Evolutionary conservation across 2,329 filamentous ascomycete species (phyloP).

Genomic region (Trichoderma sp.): DNA sequence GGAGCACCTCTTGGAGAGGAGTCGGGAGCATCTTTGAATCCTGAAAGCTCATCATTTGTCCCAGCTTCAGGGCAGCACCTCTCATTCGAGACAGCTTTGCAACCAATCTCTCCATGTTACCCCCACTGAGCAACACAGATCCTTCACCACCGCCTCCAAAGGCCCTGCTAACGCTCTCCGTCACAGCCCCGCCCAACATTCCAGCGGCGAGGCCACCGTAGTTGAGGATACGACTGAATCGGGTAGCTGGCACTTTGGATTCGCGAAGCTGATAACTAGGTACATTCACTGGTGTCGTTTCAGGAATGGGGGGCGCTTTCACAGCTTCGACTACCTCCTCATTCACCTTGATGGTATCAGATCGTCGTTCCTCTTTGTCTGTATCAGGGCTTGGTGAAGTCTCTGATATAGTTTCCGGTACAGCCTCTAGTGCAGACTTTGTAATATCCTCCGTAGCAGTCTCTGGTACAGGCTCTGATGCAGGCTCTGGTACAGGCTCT

Average conservation of each 20-base stretch:
- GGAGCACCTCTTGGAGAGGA: slow-evolving; percentile 82
- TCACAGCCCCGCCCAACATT: slow-evolving; percentile 90
- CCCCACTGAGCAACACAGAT: slow-evolving; percentile 81
- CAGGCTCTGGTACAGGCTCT: not conserved
- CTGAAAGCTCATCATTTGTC: slow-evolving; percentile 98
- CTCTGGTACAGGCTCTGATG: not conserved
- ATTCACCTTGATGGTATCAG: slow-evolving; percentile 4
- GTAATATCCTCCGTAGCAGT: not conserved
- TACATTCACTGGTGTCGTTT: slow-evolving; percentile 19
- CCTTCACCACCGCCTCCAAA: slow-evolving; percentile 66
- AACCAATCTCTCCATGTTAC: slow-evolving; percentile 90
- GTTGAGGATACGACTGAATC: slow-evolving; percentile 87
- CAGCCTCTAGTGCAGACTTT: not conserved
- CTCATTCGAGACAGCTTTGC: slow-evolving; percentile 93
- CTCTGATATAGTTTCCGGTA: not conserved
- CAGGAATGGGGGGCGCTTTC: slow-evolving; percentile 26
- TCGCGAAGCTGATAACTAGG: slow-evolving; percentile 70
- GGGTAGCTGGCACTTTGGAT: slow-evolving; percentile 84
- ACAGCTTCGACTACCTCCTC: slow-evolving; percentile 24
- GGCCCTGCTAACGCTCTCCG: slow-evolving; percentile 76
- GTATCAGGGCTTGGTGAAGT: not conserved
- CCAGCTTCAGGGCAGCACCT: slow-evolving; percentile 92
- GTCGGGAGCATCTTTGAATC: slow-evolving; percentile 91
- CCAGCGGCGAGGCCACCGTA: slow-evolving; percentile 90
- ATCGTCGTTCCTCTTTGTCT: not conserved